Evolutionary conservation across 441 rosid species (phyloP), one percentile per base, ranked within the genome.

Genomic region (Lepidium campestre): DNA sequence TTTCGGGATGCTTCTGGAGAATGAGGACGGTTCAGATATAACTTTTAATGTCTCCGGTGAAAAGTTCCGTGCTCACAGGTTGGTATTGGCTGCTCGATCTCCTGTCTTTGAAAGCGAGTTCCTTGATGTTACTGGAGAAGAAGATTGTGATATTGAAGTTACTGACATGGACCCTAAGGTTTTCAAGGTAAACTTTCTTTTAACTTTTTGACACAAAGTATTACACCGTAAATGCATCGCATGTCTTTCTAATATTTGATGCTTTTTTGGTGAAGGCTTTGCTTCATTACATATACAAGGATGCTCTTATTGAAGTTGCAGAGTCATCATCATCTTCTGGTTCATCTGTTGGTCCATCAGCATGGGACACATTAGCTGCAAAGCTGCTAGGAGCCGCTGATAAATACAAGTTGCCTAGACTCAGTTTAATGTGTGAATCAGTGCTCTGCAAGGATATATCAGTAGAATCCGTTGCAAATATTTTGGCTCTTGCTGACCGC

Each of bases 351-450:
- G 72, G 70, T 65, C 72, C 80, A 20, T 71, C 83, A 19, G 68
- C 76, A 19, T 60, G 82, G 35, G 86, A 86, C 19, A 64, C 82
- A 46, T 77, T 83, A 50, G 83, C 80, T 55, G 80, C 80, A 39
- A 86, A 86, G 76, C 67, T 86, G 56, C 76, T 86, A 56, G 89
- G 83, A 69, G 89, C 88, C 0, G 87, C 92, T 39, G 87, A 84
- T 68, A 84, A 74, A 71, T 86, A 84, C 75, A 68, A 71, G 61
- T 77, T 86, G 74, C 89, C 92, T 59, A 77, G 92, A 59, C 82
- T 86, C 19, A 80, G 84, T 69, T 70, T 86, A 64, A 80, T 86
- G 80, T 86, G 89, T 49, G 92, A 86, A 75, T 82, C 92, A 35
- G 81, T 76, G 29, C 85, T 86, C 56, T 86, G 92, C 82, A 85